phyloP scores from a whole-genome alignment of 192 early-diverging fungal species.

The Coemansia sp. region DNA sequence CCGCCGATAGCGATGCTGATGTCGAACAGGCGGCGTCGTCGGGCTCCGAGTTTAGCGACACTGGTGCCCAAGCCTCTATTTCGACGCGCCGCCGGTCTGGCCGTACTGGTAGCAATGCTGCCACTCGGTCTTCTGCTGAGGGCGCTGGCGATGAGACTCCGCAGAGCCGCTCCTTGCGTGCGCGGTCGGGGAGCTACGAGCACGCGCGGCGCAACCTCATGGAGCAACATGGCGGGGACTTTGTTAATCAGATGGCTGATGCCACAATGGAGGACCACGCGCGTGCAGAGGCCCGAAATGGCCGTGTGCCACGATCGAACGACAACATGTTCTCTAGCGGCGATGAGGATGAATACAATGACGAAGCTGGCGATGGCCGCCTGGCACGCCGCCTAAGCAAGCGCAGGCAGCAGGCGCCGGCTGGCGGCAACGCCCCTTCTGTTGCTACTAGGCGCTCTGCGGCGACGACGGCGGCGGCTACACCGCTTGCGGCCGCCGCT shows the following conservation, averaged over 20 bases:
- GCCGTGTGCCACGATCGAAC: constrained; percentile 23
- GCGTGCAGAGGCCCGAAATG: background rate
- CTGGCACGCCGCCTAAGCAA: constrained; percentile 8
- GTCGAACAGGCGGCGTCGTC: background rate
- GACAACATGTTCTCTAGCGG: constrained; percentile 5
- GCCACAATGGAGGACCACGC: constrained; percentile 3
- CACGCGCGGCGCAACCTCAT: background rate
- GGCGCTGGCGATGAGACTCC: constrained; percentile 6
- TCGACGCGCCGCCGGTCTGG: background rate
- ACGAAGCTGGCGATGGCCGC: background rate
- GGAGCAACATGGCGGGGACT: background rate
- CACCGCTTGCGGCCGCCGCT: background rate
- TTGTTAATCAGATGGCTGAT: constrained; percentile 3
- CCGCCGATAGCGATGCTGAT: background rate
- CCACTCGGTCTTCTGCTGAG: background rate
- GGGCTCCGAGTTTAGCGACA: background rate
- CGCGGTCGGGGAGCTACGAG: constrained; percentile 5
- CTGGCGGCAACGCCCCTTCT: constrained; percentile 9
- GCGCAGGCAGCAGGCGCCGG: background rate
- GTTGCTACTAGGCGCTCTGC: background rate
- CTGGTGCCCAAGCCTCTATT: background rate
- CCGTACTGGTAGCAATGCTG: background rate
- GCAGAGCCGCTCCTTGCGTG: background rate
- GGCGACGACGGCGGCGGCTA: background rate
- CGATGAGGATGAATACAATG: background rate